Conservation (phyloP, 2,329 filamentous ascomycete species). For the Cercospora citrullina region DNA sequence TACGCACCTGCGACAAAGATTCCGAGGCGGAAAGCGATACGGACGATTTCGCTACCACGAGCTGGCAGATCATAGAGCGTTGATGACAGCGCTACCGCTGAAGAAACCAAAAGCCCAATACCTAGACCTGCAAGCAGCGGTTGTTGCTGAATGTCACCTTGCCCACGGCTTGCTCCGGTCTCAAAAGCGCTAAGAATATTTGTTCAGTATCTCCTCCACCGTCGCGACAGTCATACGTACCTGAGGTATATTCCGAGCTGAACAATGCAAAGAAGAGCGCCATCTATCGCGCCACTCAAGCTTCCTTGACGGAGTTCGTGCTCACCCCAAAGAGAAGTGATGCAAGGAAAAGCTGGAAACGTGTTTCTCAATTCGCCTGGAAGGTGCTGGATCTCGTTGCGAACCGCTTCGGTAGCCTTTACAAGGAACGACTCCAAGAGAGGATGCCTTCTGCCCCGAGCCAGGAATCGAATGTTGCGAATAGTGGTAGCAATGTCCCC, state of each 20-base stretch:
- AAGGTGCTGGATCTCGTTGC: slow-evolving; percentile 43
- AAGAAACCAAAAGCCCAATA: slow-evolving; percentile 48
- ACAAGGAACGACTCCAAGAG: slow-evolving; percentile 46
- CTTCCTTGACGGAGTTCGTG: slow-evolving; percentile 43
- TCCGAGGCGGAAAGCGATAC: slow-evolving; percentile 51
- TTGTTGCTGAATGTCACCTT: slow-evolving; percentile 28
- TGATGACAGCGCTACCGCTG: slow-evolving; percentile 46
- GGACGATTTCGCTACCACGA: slow-evolving; percentile 46
- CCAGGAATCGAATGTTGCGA: slow-evolving; percentile 42
- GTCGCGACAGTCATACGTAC: slow-evolving; percentile 24
- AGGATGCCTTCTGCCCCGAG: slow-evolving; percentile 42
- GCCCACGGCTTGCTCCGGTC: not conserved
- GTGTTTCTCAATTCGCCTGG: slow-evolving; percentile 33
- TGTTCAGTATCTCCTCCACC: not conserved
- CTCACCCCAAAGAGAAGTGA: slow-evolving; percentile 40
- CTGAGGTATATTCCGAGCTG: slow-evolving; percentile 49
- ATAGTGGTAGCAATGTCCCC: slow-evolving; percentile 47
- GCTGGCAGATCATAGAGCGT: slow-evolving; percentile 44
- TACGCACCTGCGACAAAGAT: slow-evolving; percentile 39
- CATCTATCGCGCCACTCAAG: slow-evolving; percentile 49
- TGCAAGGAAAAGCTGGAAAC: slow-evolving; percentile 43
- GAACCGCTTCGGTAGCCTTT: slow-evolving; percentile 44
- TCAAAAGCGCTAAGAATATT: not conserved
- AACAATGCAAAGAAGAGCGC: slow-evolving; percentile 45
- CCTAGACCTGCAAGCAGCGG: slow-evolving; percentile 45